Evolutionary conservation across 805 yeast genomes (phyloP).

Genomic region (Saccharomycopsis sp.): DNA sequence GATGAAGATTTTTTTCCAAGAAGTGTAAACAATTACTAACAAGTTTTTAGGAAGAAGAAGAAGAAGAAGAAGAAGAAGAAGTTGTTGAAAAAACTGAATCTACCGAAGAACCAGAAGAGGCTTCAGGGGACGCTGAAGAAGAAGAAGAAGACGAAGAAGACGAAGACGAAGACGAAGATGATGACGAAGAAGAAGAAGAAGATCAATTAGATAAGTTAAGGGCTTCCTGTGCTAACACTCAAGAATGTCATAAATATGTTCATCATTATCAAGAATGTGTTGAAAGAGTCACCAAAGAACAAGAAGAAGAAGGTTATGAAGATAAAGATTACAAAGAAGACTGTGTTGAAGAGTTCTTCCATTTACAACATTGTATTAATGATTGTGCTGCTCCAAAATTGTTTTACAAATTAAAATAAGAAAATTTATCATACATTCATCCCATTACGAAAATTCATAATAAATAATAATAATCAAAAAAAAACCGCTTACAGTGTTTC

Average conservation of each 20-base stretch:
- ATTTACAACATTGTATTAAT: constrained; percentile 85
- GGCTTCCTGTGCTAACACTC: constrained; percentile 59
- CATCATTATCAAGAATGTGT: constrained; percentile 94
- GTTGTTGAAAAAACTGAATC: constrained; percentile 13
- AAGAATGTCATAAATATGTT: constrained; percentile 57
- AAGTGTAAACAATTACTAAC: no score
- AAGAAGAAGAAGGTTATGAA: constrained; percentile 76
- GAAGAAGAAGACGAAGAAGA: constrained; percentile 29
- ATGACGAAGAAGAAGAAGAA: constrained; percentile 53
- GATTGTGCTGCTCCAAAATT: constrained; percentile 87
- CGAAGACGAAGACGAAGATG: constrained; percentile 56
- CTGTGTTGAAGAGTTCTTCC: constrained; percentile 97
- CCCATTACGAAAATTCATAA: neutral
- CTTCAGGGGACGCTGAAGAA: constrained; percentile 20
- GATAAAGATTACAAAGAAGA: constrained; percentile 83
- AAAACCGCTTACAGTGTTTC: no score
- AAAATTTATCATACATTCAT: no score
- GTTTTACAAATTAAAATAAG: constrained; percentile 74
- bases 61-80: constrained; percentile 24
- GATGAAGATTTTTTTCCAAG: no score
- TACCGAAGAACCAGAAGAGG: constrained; percentile 3
- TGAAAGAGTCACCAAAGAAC: constrained; percentile 85
- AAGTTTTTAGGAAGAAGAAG: no score
- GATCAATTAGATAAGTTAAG: constrained; percentile 58
- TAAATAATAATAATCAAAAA: no score